phyloP scores from a whole-genome alignment of 345 rosid species.

The Limnanthes douglasii region DNA sequence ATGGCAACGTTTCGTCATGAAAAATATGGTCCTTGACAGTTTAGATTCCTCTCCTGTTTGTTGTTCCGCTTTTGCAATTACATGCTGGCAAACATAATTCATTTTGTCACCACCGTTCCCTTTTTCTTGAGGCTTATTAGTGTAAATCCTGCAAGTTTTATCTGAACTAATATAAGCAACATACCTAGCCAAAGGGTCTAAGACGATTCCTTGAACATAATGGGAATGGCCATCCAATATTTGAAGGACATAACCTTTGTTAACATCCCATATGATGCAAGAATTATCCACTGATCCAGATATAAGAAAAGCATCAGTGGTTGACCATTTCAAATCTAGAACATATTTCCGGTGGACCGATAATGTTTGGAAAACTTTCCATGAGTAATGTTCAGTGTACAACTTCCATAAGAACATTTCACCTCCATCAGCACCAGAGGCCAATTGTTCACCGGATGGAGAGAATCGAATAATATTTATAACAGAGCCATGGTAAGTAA shows the following conservation, averaged over 20 bases:
- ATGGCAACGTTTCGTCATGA: conserved; percentile 88
- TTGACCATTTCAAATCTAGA: conserved; percentile 85
- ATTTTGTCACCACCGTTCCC: conserved; percentile 44
- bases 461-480: too few relatives aligned
- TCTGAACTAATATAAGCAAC: conserved; percentile 90
- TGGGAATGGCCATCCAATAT: conserved; percentile 78
- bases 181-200: conserved; percentile 82
- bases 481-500: too few relatives aligned
- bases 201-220: conserved; percentile 97
- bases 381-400: too few relatives aligned
- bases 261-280: conserved; percentile 91
- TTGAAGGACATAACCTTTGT: conserved; percentile 87
- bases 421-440: too few relatives aligned
- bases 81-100: conserved; percentile 70
- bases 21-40: conserved; percentile 56
- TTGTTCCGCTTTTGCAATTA: conserved; percentile 62
- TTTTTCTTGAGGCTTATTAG: conserved; percentile 52
- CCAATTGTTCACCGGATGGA: too few relatives aligned
- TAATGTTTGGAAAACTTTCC: too few relatives aligned
- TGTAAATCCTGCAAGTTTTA: conserved; percentile 84
- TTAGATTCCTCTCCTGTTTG: conserved; percentile 40
- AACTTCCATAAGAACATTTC: too few relatives aligned
- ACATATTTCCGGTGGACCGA: conserved; percentile 93
- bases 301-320: conserved; percentile 53
- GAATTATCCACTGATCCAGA: conserved; percentile 98